Evolutionary conservation across 768 basidiomycete species (phyloP), one percentile per base, ranked within the genome.

Genomic region (Podaxis sp.): DNA sequence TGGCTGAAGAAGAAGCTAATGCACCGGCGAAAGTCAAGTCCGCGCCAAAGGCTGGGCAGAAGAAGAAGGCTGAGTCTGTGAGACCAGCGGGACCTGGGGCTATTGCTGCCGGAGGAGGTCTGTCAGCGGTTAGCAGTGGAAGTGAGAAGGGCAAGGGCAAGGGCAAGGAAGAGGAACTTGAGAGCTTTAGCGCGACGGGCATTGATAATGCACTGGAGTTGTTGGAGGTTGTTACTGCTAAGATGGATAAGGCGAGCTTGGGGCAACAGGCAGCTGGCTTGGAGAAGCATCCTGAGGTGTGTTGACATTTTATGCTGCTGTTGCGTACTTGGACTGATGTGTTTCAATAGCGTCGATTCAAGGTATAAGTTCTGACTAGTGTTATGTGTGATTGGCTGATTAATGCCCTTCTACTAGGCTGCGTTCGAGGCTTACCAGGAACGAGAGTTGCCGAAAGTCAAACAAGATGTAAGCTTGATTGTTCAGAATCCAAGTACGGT

Each of bases 351-450:
- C 85, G 93, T 74, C 88, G 95, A 64, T 94, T 92, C 83, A 96
- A 96, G 86, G 91, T 86, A 56, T 44, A 48, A 53, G 28, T 33
- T 59, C 36, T 60, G 40, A 51, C 58, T 41, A 2, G 41, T 26
- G 36, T 55, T 40, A 24, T 17, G 2, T 50, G 4, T 38, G 7
- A 10, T 53, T 44, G 26, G 38, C 57, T 38, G 46, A 56, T 64
- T 57, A 28, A 57, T 48, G 12, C 55, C 55, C 24, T 61, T 68
- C 46, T 67, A 63, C 57, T 70, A 91, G 90, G 90, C 87, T 59
- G 90, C 93, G n/a, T 93, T 89, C 68, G 93, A 95, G 70, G 93
- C 92, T 4, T 97, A 96, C 74, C 84, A 88, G 66, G 95, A 97
- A 65, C 83, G 84, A 2, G 93, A 96, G 72, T 77, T 98, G 63